Evolutionary conservation across 345 rosid genomes (phyloP).

Genomic region (Sonneratia caseolaris): DNA sequence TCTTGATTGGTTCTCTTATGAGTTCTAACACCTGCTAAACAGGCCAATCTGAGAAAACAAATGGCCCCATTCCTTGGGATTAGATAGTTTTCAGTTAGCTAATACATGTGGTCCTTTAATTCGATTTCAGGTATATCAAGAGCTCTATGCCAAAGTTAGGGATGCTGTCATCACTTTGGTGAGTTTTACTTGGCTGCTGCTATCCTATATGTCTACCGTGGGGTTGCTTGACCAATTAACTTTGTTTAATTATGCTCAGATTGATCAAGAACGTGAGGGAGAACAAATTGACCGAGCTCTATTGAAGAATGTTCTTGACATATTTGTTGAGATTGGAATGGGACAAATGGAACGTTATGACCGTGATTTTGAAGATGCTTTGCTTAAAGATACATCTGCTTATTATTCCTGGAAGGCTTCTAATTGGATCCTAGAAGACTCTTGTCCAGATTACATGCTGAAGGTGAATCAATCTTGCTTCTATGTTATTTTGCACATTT

Average conservation of each 20-base stretch:
- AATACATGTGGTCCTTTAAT: not conserved
- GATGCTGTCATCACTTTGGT: conserved; percentile 68
- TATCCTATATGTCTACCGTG: not conserved
- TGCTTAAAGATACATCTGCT: conserved; percentile 60
- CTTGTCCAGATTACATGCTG: conserved; percentile 77
- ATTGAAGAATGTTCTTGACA: conserved; percentile 66
- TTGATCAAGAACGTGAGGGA: conserved; percentile 85
- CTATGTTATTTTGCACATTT: not conserved
- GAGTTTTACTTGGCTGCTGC: not conserved
- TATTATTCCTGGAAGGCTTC: conserved; percentile 89
- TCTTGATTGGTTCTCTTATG: no score
- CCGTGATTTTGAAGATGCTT: conserved; percentile 60
- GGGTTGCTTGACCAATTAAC: not conserved
- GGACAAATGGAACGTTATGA: conserved; percentile 64
- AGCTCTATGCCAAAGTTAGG: conserved; percentile 43
- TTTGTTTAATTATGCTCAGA: conserved; percentile 21
- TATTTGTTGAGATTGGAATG: conserved; percentile 88
- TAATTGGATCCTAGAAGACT: conserved; percentile 71
- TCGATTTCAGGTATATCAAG: conserved; percentile 20
- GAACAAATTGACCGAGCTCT: conserved; percentile 76
- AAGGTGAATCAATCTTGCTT: conserved; percentile 29
- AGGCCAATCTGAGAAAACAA: no score
- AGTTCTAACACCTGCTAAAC: no score
- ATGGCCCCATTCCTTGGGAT: not conserved
- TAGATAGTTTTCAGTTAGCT: not conserved